phyloP scores from a whole-genome alignment of 768 basidiomycete genomes.

The Tulasnella sp. region DNA sequence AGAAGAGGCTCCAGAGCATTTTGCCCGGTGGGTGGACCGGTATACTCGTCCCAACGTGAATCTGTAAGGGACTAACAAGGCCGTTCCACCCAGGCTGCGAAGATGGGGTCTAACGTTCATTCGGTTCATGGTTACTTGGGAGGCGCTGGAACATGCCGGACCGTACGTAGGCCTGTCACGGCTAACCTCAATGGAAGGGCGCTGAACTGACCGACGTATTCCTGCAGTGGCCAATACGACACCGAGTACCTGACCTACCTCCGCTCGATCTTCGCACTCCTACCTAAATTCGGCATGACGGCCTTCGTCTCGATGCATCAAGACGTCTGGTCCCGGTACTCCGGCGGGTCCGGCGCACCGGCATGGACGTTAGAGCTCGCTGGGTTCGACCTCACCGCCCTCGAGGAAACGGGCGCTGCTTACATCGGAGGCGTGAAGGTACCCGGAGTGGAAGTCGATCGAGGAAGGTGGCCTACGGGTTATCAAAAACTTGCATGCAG shows the following conservation, averaged over 20 bases:
- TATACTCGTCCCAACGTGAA: neutral
- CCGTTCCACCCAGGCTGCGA: conserved; percentile 49
- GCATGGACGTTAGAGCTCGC: conserved; percentile 90
- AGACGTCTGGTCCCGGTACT: conserved; percentile 95
- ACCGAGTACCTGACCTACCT: conserved; percentile 80
- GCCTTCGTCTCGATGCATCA: conserved; percentile 87
- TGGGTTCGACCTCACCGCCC: conserved; percentile 78
- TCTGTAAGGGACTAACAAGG: neutral
- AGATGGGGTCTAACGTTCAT: conserved; percentile 90
- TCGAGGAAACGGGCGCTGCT: conserved; percentile 84
- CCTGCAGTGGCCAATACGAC: conserved; percentile 75
- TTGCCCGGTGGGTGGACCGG: conserved; percentile 52
- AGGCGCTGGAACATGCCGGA: conserved; percentile 92
- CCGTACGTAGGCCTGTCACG: conserved; percentile 59
- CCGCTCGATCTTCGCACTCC: conserved; percentile 62
- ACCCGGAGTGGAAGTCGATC: conserved; percentile 73
- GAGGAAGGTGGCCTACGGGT: conserved; percentile 90
- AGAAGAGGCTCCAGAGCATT: conserved; percentile 83
- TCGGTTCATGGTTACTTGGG: conserved; percentile 94
- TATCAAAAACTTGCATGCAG: conserved; percentile 92
- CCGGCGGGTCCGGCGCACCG: conserved; percentile 94
- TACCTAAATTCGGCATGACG: conserved; percentile 71
- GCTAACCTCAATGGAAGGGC: neutral
- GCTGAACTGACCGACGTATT: neutral
- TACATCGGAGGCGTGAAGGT: conserved; percentile 82